These are phyloP conservation scores for Penicillium soppii DNA, from an alignment of 495 filamentous ascomycete species.

Conservation along the genomic window DNA sequence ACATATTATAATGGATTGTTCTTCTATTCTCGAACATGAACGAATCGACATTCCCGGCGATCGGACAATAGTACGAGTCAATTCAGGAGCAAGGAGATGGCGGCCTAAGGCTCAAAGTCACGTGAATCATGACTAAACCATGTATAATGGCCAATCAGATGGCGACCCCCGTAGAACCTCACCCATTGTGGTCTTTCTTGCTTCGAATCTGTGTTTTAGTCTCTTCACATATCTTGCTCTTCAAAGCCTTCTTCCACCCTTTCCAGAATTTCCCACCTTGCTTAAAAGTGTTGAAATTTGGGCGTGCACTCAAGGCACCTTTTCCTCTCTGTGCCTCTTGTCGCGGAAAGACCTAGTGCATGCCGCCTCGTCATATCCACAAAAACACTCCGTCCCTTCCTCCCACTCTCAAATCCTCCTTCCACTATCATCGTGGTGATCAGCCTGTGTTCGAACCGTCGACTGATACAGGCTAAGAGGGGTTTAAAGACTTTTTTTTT, in stretches of 20 bases:
- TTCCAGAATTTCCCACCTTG: conserved; percentile 3
- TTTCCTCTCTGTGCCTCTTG: conserved; percentile 25
- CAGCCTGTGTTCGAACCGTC: conserved; percentile 10
- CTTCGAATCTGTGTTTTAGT: conserved; percentile 18
- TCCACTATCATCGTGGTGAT: conserved; percentile 24
- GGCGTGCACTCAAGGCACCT: conserved; percentile 30
- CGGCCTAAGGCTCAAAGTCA: conserved; percentile 11
- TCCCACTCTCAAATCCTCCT: conserved; percentile 19
- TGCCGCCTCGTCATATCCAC: conserved; percentile 42
- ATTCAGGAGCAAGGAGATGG: not conserved
- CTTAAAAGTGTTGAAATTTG: conserved; percentile 8
- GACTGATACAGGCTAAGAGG: conserved; percentile 14
- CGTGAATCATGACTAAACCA: conserved; percentile 9
- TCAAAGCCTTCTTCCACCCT: conserved; percentile 1
- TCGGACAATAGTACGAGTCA: conserved; percentile 1
- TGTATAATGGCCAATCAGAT: conserved; percentile 16
- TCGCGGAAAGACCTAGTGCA: conserved; percentile 37
- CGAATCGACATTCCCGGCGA: no score
- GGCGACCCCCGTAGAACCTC: conserved; percentile 17
- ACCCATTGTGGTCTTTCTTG: conserved; percentile 12
- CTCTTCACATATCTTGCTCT: conserved; percentile 9
- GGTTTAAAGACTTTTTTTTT: conserved; percentile 14
- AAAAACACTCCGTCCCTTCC: conserved; percentile 39
- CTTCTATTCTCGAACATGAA: no score
- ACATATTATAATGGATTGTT: no score